These are phyloP conservation scores for Gillenia trifoliata DNA, from an alignment of 306 rosid genomes.

Conservation along the genomic window DNA sequence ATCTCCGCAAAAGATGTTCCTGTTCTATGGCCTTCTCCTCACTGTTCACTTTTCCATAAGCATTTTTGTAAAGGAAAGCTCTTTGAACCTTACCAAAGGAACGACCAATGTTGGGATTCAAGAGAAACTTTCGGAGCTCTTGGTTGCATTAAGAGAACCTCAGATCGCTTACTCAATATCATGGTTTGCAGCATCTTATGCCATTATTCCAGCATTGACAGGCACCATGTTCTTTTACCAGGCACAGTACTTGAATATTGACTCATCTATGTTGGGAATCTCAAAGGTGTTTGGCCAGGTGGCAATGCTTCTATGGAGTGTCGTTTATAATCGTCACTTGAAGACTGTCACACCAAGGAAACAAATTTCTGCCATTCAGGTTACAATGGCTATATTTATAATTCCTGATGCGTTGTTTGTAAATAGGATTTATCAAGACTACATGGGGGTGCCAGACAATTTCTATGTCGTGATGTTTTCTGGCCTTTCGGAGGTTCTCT, in stretches of 20 bases:
- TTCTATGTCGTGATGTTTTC: constrained; percentile 70
- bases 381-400: constrained; percentile 60
- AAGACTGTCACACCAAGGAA: constrained; percentile 63
- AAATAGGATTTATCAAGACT: constrained; percentile 47
- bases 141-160: constrained; percentile 51
- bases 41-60: constrained; percentile 66
- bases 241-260: constrained; percentile 58
- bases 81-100: constrained; percentile 59
- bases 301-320: constrained; percentile 79
- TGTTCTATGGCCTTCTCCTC: constrained; percentile 53
- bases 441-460: constrained; percentile 61
- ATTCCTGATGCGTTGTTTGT: constrained; percentile 80
- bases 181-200: constrained; percentile 90
- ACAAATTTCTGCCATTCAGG: constrained; percentile 65
- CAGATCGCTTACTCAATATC: constrained; percentile 58
- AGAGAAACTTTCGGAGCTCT: constrained; percentile 59
- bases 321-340: constrained; percentile 51
- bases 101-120: constrained; percentile 43
- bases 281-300: constrained; percentile 91
- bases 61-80: constrained; percentile 46
- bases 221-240: constrained; percentile 98
- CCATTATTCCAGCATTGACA: constrained; percentile 69
- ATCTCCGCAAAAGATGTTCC: constrained; percentile 55
- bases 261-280: constrained; percentile 62
- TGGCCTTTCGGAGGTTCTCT: constrained; percentile 68